Conservation (phyloP, 1,139 yeast species). For the Lodderomyces jiufengensis region DNA sequence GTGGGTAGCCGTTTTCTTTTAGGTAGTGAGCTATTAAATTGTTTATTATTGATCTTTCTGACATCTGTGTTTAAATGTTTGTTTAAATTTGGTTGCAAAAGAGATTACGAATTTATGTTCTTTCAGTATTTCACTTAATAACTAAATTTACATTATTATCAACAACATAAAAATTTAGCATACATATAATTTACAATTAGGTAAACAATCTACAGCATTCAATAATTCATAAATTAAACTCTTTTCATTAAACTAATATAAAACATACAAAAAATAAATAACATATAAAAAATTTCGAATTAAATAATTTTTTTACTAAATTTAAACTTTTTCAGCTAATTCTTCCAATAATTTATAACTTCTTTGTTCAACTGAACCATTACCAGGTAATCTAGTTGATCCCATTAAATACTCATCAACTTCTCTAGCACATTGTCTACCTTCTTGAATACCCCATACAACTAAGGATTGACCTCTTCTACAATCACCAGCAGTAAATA, state of each 20-base stretch:
- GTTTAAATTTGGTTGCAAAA: not conserved
- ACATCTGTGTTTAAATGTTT: not conserved
- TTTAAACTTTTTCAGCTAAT: conserved; percentile 56
- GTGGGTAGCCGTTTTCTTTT: conserved; percentile 37
- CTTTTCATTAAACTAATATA: not conserved
- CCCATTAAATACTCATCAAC: conserved; percentile 82
- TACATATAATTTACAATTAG: too few relatives aligned
- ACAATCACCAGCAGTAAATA: conserved; percentile 97
- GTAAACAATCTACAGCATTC: not conserved
- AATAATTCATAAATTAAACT: too few relatives aligned
- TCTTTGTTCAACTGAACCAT: conserved; percentile 87
- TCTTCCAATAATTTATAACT: conserved; percentile 72
- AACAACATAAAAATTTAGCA: not conserved
- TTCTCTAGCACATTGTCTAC: conserved; percentile 96
- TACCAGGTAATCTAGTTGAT: conserved; percentile 81
- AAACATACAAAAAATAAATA: not conserved
- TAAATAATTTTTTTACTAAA: not conserved
- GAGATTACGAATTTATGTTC: not conserved
- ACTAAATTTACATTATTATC: not conserved
- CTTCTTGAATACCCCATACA: conserved; percentile 99
- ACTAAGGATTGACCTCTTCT: conserved; percentile 97
- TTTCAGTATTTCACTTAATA: not conserved
- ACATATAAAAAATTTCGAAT: not conserved
- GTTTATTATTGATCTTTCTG: conserved; percentile 15
- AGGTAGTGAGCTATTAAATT: conserved; percentile 56